Evolutionary conservation across 1,284 basidiomycete genomes (phyloP).

Genomic region (Leccinum solheimii): DNA sequence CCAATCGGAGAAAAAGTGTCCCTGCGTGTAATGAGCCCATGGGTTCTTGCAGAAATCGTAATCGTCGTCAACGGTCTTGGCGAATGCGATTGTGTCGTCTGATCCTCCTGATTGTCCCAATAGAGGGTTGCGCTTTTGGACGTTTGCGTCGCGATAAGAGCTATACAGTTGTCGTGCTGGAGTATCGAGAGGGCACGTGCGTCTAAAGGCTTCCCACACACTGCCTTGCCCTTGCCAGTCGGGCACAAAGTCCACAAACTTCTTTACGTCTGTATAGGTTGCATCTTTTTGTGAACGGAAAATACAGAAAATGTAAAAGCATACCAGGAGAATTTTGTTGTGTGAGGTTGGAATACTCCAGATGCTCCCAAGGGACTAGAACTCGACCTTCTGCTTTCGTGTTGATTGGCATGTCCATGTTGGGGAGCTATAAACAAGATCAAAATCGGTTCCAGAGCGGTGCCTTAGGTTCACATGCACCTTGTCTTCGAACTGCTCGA

Average conservation of each 20-base stretch:
- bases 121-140: constrained; percentile 18
- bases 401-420: constrained; percentile 92
- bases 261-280: constrained; percentile 46
- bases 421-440: constrained; percentile 61
- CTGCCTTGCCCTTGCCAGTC: constrained; percentile 85
- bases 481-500: constrained; percentile 67
- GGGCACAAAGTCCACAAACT: constrained; percentile 71
- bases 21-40: constrained; percentile 82
- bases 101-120: constrained; percentile 19
- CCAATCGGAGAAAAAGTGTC: constrained; percentile 96
- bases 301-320: constrained; percentile 12
- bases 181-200: constrained; percentile 82
- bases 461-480: constrained; percentile 39
- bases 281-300: constrained; percentile 6
- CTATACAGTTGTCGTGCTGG: constrained; percentile 81
- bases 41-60: constrained; percentile 82
- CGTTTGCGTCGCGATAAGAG: constrained; percentile 51
- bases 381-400: constrained; percentile 90
- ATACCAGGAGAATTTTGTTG: constrained; percentile 52
- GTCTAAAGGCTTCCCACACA: constrained; percentile 89
- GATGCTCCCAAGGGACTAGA: constrained; percentile 85
- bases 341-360: constrained; percentile 68
- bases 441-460: constrained; percentile 6
- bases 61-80: constrained; percentile 55
- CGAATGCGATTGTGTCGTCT: constrained; percentile 64